Evolutionary conservation across 2,329 filamentous ascomycete species (phyloP), one percentile per base, ranked within the genome.

Genomic region (Tolypocladium inflatum): DNA sequence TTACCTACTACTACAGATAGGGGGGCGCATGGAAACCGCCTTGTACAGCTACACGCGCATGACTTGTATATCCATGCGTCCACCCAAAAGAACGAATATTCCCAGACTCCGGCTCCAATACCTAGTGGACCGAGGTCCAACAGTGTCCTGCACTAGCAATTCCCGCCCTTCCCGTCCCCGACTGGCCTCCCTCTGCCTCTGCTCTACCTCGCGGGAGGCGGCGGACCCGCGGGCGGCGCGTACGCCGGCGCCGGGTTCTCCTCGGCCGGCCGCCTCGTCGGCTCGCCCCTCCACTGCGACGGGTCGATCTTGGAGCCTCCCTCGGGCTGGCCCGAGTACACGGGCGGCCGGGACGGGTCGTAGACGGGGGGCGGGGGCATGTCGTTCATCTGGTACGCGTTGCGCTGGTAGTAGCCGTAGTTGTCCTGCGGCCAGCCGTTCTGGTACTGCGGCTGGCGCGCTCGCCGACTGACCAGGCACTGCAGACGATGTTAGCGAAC

Each of bases 351-450:
- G 63, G 74, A 79, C 7, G 80, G 80, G 62, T 86, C 82, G 67
- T 86, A 86, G 56, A 83, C 77, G 21, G 80, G 80, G 15, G 80
- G 80, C 55, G 80, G 80, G 55, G 79, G 74, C 75, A 81, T 78
- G 56, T 76, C 64, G 61, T 82, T 71, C 80, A 84, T 82, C 61
- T 74, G 74, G 65, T 78, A 77, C 21, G 58, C 65, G 57, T 65
- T 60, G 43, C 58, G 61, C 51, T 60, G 62, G 42, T 64, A 67
- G 62, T 64, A 60, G 51, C 57, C 59, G 37, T 60, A 59, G 33
- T 58, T 67, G 38, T 64, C 63, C 33, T 76, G 70, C 50, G 65
- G 56, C 54, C 63, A 60, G 37, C 51, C 55, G 43, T 57, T 55
- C 39, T 61, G 61, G 42, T 60, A 45, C 50, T 52, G 55, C 26